phyloP scores from a whole-genome alignment of 2,329 filamentous ascomycete genomes.

The Davidsoniella australis region DNA sequence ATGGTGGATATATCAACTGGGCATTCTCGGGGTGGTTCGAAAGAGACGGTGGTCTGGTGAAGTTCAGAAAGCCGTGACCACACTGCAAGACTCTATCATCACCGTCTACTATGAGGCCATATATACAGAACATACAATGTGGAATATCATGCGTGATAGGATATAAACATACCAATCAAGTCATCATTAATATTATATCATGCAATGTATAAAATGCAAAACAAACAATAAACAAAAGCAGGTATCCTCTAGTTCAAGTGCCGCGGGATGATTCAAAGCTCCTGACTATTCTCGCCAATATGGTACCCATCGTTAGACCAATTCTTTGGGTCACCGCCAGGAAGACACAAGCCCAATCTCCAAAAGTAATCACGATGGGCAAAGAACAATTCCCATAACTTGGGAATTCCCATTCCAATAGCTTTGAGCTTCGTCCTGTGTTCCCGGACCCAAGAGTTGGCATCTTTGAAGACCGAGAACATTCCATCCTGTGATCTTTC shows the following conservation, averaged over 20 bases:
- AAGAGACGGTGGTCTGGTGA: not conserved
- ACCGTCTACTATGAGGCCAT: too few relatives aligned
- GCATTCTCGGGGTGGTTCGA: slow-evolving; percentile 1
- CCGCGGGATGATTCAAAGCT: slow-evolving; percentile 19
- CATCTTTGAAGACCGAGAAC: slow-evolving; percentile 13
- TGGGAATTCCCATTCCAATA: slow-evolving; percentile 19
- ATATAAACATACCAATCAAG: too few relatives aligned
- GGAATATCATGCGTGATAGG: too few relatives aligned
- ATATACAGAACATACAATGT: too few relatives aligned
- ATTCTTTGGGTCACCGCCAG: slow-evolving; percentile 54
- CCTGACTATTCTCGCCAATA: slow-evolving; percentile 20
- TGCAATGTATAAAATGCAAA: too few relatives aligned
- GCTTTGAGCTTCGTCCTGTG: slow-evolving; percentile 5
- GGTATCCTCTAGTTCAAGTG: too few relatives aligned
- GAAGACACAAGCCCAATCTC: slow-evolving; percentile 77
- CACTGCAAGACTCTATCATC: too few relatives aligned
- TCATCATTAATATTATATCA: too few relatives aligned
- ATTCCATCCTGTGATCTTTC: not conserved
- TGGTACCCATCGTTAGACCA: slow-evolving; percentile 41
- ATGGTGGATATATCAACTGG: slow-evolving; percentile 1
- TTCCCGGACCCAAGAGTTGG: slow-evolving; percentile 31
- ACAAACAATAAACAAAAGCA: too few relatives aligned
- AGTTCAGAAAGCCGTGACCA: not conserved
- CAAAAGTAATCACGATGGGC: slow-evolving; percentile 95
- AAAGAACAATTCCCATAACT: slow-evolving; percentile 85